Evolutionary conservation across 148 eudicot genomes (phyloP), one percentile per base, ranked within the genome.

Genomic region (Fagopyrum homotropicum): DNA sequence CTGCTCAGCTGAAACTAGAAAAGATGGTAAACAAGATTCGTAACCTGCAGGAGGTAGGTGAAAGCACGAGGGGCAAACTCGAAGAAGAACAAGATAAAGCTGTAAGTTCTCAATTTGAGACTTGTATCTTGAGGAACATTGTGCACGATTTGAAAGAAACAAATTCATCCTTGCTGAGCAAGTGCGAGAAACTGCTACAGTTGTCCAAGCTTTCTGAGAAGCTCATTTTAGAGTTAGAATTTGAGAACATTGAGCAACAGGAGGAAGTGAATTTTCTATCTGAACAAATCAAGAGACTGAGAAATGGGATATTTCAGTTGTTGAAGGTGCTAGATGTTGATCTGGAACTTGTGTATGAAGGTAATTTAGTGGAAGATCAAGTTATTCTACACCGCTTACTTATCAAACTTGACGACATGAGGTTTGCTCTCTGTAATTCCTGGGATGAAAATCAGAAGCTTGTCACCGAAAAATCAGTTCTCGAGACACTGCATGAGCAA

Each of bases 11-110:
- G 48, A 81, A 77, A 44, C 78, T 94, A 49, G 86, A 84, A 77
- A 88, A 79, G 72, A 72, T 89, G 80, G 81, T 84, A 72, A 78
- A 79, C 74, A 88, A 87, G 78, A 81, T 88, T 74, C 61, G 43
- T 73, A 69, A 78, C 75, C 69, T 96, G 66, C 85, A 90, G 79
- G 83, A 83, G 78, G 92, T 77, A n/a, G 77, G 80, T 73, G 82
- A 72, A 72, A 63, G 47, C 69, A 85, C 81, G 81, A 87, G 80
- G 76, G 83, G 73, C 78, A 89, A 89, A 59, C 83, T 89, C 16
- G 95, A 90, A 78, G 84, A 79, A 73, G 90, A 84, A 76, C 79
- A 85, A 29, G 97, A 90, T 74, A 84, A 88, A 75, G 81, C 88
- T 35, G 81, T 87, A 52, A 77, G 81, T 73, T 84, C 87, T 73